These are phyloP conservation scores for Cotoneaster glaucophyllus DNA, from an alignment of 306 rosid genomes.

Conservation along the genomic window DNA sequence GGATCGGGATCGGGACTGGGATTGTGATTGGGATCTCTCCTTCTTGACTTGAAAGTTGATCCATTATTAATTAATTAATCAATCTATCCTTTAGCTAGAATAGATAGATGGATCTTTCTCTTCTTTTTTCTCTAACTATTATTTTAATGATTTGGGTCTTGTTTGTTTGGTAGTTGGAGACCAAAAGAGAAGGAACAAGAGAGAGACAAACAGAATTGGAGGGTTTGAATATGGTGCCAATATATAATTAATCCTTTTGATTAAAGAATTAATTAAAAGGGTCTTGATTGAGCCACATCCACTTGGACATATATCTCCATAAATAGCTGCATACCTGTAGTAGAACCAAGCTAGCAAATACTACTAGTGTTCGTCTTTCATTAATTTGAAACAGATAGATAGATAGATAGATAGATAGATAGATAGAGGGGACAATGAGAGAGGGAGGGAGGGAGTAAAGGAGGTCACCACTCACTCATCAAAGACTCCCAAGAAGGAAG, in stretches of 20 bases:
- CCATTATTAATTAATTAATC: conserved; percentile 30
- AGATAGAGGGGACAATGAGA: not conserved
- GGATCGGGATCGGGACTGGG: conserved; percentile 26
- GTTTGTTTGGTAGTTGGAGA: conserved; percentile 14
- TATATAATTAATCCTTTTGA: not conserved
- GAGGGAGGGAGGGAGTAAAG: not conserved
- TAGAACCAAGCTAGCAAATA: not conserved
- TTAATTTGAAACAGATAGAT: not conserved
- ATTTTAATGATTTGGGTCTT: conserved; percentile 2
- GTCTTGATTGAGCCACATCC: not conserved
- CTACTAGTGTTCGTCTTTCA: not conserved
- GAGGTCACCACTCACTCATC: not conserved
- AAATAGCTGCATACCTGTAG: not conserved
- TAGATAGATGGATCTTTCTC: not conserved
- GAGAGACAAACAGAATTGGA: not conserved
- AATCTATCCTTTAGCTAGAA: not conserved
- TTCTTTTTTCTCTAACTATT: not conserved
- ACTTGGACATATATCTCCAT: not conserved
- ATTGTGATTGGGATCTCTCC: conserved; percentile 36
- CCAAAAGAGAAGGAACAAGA: not conserved
- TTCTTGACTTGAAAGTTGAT: conserved; percentile 33
- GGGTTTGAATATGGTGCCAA: not conserved
- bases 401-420: not conserved
- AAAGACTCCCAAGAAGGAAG: not conserved
- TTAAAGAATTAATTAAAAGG: not conserved